Evolutionary conservation across 1,284 basidiomycete species (phyloP), one percentile per base, ranked within the genome.

Genomic region (Trichosporon inkin): DNA sequence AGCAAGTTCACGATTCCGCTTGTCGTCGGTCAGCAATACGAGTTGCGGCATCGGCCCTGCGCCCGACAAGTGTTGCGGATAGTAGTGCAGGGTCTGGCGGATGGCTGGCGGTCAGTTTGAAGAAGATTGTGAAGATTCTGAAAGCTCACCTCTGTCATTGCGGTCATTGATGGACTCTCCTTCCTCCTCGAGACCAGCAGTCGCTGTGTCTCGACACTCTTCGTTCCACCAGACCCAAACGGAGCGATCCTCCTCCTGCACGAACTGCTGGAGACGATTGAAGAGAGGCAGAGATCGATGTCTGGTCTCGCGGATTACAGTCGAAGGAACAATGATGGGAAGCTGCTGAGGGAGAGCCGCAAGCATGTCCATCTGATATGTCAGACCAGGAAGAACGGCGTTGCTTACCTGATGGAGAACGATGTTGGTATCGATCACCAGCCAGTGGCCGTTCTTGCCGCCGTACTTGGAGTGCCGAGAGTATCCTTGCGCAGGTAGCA

Each of bases 361-460:
- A 41, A 97, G 81, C 54, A 96, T 81, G 77, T 98, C 94, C 88
- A 97, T 95, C 89, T 96, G 74, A 16, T 11, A 6, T 32, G 68
- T 38, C n/a, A 36, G 62, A 49, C n/a, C n/a, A 17, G 14, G 6
- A 2, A 37, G 16, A 0, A 11, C 13, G 0, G 6, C 14, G 6
- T 10, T 28, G 20, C 83, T 44, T 56, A 88, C 89, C 82, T 97
- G 93, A 40, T 92, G 86, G 11, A 99, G 82, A 67, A 98, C 91
- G 7, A 97, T 86, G 77, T 99, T 99, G 22, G 96, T 98, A 77
- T 99, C 96, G 14, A 95, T 88, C 5, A 99, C 80, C 32, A 98
- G 76, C 75, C 88, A 94, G 73, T 97, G 91, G 0, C 89, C 77
- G 20, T 69, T 60, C 19, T 62, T 65, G 17, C 61, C 63, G 22